phyloP scores from a whole-genome alignment of 2,329 filamentous ascomycete species.

The Aspergillus fumigatiaffinis region DNA sequence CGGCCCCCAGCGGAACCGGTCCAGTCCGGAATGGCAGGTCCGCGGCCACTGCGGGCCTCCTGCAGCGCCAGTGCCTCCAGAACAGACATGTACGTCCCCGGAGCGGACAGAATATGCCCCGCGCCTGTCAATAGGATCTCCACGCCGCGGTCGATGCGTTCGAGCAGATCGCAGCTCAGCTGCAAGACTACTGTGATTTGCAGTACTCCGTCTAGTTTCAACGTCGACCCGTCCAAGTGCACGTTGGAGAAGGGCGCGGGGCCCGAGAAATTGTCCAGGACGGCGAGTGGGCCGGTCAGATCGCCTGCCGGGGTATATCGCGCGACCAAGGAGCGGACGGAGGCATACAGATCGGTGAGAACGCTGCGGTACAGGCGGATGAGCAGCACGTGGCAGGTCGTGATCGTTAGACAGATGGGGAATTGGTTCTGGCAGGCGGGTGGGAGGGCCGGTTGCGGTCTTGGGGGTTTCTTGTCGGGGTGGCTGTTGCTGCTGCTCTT shows the following conservation, averaged over 20 bases:
- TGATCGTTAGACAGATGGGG: constrained; percentile 2
- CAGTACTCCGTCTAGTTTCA: not conserved
- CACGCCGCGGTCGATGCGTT: not conserved
- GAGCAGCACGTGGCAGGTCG: constrained; percentile 1
- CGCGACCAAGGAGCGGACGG: not conserved
- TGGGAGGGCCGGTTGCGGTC: not conserved
- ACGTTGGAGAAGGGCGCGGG: not conserved
- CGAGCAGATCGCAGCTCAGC: not conserved
- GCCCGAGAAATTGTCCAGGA: not conserved
- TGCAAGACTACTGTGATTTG: not conserved
- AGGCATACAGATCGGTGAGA: not conserved
- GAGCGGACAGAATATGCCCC: not conserved
- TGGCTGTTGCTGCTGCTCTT: too few species aligned
- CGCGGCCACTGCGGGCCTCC: not conserved
- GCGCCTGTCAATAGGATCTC: not conserved
- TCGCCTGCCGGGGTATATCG: not conserved
- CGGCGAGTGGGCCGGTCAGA: not conserved
- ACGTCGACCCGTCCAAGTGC: not conserved
- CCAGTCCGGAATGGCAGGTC: too few species aligned
- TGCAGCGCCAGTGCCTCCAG: not conserved
- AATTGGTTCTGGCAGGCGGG: constrained; percentile 1
- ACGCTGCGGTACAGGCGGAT: not conserved
- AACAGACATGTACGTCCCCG: not conserved
- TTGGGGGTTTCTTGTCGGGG: too few species aligned
- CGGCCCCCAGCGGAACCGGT: too few species aligned